Conservation (phyloP, 31 red algal species). For the Odonthalia washingtoniensis region DNA sequence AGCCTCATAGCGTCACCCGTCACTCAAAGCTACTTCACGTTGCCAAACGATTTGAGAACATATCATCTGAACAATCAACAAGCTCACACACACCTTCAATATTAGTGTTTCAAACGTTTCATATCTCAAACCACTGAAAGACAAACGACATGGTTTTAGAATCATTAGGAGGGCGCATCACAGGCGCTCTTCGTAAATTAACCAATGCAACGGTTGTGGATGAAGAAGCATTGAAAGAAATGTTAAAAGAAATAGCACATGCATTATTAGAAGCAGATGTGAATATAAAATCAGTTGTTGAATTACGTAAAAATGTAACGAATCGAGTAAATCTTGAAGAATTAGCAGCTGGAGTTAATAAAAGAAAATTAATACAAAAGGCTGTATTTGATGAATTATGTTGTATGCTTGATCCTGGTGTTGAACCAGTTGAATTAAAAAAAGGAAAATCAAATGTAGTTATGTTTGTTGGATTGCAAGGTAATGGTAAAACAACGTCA, state of each 20-base stretch:
- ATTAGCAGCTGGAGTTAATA: constrained; percentile 90
- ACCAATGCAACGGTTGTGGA: constrained; percentile 87
- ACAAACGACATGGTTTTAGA: constrained; percentile 88
- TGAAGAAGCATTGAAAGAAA: constrained; percentile 84
- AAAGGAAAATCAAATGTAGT: constrained; percentile 86
- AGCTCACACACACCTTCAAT: neutral
- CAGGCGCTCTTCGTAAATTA: constrained; percentile 83
- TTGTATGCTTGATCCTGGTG: constrained; percentile 89
- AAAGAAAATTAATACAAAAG: constrained; percentile 93
- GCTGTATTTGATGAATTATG: constrained; percentile 97
- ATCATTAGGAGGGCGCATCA: constrained; percentile 87
- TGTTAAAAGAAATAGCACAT: constrained; percentile 90
- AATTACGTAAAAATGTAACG: constrained; percentile 82
- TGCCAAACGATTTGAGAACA: no score
- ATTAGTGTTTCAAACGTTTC: neutral
- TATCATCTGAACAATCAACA: no score
- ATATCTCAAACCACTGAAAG: no score
- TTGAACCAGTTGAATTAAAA: constrained; percentile 69
- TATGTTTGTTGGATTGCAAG: constrained; percentile 99
- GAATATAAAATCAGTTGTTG: constrained; percentile 81
- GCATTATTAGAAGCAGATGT: constrained; percentile 98
- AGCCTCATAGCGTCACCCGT: no score
- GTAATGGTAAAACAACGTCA: constrained; percentile 98
- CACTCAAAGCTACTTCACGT: no score
- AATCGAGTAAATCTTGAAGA: constrained; percentile 83